Percentiles rank a stretch among this genome's conserved stretches.
These are phyloP conservation scores for Neonectria faginata DNA, from an alignment of 2,329 filamentous ascomycete genomes.

Conservation along the genomic window DNA sequence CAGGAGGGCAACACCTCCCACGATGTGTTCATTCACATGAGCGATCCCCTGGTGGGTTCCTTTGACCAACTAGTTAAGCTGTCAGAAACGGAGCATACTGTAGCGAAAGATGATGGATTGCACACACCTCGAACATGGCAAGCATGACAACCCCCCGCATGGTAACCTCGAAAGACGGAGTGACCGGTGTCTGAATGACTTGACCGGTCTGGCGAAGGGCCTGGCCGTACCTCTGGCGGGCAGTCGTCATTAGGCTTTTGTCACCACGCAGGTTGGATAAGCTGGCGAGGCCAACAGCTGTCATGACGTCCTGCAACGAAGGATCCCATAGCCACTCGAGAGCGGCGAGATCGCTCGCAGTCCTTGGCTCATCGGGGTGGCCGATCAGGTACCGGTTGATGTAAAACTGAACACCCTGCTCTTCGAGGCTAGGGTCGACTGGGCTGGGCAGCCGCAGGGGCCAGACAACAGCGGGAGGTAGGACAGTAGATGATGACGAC, in stretches of 20 bases:
- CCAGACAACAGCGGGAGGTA: conserved; percentile 7
- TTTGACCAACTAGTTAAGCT: conserved; percentile 54
- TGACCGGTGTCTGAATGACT: conserved; percentile 52
- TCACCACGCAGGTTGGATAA: conserved; percentile 66
- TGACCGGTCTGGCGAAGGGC: conserved; percentile 62
- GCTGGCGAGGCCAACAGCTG: conserved; percentile 69
- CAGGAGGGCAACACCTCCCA: conserved; percentile 70
- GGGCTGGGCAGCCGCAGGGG: conserved; percentile 42
- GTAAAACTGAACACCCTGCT: conserved; percentile 64
- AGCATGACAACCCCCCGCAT: conserved; percentile 67
- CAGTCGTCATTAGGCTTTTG: conserved; percentile 57
- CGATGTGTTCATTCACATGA: conserved; percentile 68
- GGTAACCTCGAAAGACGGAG: conserved; percentile 56
- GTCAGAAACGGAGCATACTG: conserved; percentile 34
- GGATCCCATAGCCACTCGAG: conserved; percentile 54
- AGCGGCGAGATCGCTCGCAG: conserved; percentile 51
- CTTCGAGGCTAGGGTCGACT: conserved; percentile 57
- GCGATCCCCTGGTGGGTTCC: conserved; percentile 60
- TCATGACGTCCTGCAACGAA: conserved; percentile 61
- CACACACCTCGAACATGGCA: conserved; percentile 70
- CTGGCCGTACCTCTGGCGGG: conserved; percentile 65
- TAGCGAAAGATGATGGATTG: conserved; percentile 11
- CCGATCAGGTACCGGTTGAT: conserved; percentile 63
- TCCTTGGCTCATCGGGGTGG: conserved; percentile 62
- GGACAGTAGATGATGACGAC: neutral